Evolutionary conservation across 1,139 yeast species (phyloP), one percentile per base, ranked within the genome.

Genomic region (Pichia sp.): DNA sequence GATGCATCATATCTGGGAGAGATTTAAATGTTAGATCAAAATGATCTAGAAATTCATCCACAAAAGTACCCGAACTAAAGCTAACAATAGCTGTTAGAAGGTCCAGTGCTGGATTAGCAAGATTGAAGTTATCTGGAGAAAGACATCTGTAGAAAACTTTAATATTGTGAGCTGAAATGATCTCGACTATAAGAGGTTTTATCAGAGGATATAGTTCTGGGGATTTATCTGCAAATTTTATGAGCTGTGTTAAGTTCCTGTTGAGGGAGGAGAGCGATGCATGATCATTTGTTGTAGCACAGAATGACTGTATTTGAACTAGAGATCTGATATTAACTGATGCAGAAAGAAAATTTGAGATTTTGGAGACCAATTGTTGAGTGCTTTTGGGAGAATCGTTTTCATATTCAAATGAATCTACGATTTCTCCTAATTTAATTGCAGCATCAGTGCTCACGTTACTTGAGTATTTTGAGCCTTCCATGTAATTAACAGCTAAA

Each of bases 71-170:
- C 12, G 70, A 63, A 38, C 68, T 66, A 53, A 69, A 82, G 1
- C 58, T 52, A 12, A 77, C 66, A 23, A 84, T 65, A 40, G 73
- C 71, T 21, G 65, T 66, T 51, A 89, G 60, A 15, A 88, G 54
- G 34, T 71, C 59, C 23, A 86, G 56, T 1, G 74, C 70, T 0
- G 94, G 82, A 42, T 73, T 77, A 1, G 91, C 76, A 10, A 77
- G 63, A 1, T 74, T 66, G 0, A 83, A 76, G 48, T 79, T 72
- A 50, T 71, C 61, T 44, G 77, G 73, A 46, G 71, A 74, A 35
- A 88, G 63, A 20, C 84, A 79, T 52, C 95, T 68, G 60, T 84
- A 84, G 4, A 88, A 64, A 19, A 78, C 72, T 52, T 80, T 83
- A 37, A 72, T 59, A 54, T 83, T 74, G 41, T 69, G 71, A 2